Base-by-base conservation (phyloP, 495 filamentous ascomycete genomes). In the Platismatia glauca region DNA sequence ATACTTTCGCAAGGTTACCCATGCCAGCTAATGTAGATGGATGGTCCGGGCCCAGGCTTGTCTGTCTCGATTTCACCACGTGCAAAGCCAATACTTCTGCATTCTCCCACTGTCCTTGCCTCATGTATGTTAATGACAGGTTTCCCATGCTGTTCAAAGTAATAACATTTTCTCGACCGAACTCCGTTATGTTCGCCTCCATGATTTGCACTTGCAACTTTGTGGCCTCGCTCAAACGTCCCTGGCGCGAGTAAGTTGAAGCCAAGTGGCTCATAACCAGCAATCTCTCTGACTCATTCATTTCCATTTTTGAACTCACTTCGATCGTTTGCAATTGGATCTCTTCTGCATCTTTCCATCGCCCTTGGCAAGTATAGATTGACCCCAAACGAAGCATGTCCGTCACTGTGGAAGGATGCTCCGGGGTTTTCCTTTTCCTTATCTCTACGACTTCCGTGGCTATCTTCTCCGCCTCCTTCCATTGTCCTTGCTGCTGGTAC, bases 341-440 rank as follows among this genome's bases (percentile, higher is more conserved):
- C 20, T 60, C 58, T 48, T 60, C 58, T 46, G 58, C 58, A 15
- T 60, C 58, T 34, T 33, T 60, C 58, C 58, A 60, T 52, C 58
- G 34, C 16, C 41, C 15, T 50, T 60, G 58, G n/a, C 9, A n/a
- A 16, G 35, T 5, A 38, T 60, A 60, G n/a, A 52, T 43, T 33
- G 34, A 24, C 27, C 44, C 58, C 37, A 57, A 57, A 12, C 50
- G 44, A 48, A 35, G 4, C n/a, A 60, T 60, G 27, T 34, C 44
- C 24, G 50, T 52, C 58, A 60, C 22, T 24, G 29, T 50, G 34
- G 31, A 34, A 34, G 27, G 39, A 60, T 43, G 38, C 20, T 53
- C 29, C 22, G 22, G 22, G 22, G 9, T 27, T 27, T 48, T 48
- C 7, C 22, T 48, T 48, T 48, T 24, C 7, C 22, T 48, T 27